A percentile compares a stretch with the other conserved stretches of the same genome.
Conservation (phyloP, 345 rosid species). For the Sonneratia caseolaris region DNA sequence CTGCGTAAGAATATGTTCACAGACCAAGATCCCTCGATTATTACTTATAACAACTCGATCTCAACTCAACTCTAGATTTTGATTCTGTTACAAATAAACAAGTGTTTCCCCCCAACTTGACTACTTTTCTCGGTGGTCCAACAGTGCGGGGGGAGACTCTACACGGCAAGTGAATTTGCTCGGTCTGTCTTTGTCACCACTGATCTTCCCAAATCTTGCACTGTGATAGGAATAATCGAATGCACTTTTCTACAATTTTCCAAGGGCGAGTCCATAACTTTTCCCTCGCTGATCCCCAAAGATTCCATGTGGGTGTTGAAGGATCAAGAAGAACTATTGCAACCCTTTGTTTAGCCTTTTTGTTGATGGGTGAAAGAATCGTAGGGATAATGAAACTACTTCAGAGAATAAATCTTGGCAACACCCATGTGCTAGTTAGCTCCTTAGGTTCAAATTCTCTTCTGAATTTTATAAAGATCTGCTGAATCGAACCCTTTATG, state of each 20-base stretch:
- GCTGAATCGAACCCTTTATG: neutral
- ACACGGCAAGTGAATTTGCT: neutral
- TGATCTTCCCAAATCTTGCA: constrained; percentile 12
- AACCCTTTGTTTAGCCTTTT: neutral
- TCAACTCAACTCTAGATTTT: neutral
- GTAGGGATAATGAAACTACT: neutral
- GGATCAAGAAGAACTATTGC: neutral
- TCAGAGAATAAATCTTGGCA: neutral
- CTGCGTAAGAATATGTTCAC: neutral
- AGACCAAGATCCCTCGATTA: neutral
- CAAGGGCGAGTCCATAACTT: neutral
- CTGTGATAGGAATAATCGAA: constrained; percentile 4
- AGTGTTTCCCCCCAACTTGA: neutral
- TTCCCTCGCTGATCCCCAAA: neutral
- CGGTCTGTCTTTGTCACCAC: constrained; percentile 11
- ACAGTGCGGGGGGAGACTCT: neutral
- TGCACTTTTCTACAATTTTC: neutral
- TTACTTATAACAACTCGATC: neutral
- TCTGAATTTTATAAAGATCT: neutral
- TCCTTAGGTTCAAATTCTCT: neutral
- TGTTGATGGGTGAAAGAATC: neutral
- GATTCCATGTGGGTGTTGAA: neutral
- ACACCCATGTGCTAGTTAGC: neutral
- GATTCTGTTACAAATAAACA: constrained; percentile 5
- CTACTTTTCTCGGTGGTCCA: constrained; percentile 3